Evolutionary conservation across 1,139 yeast genomes (phyloP), one percentile per base, ranked within the genome.

Genomic region (Geotrichum macrosporum): DNA sequence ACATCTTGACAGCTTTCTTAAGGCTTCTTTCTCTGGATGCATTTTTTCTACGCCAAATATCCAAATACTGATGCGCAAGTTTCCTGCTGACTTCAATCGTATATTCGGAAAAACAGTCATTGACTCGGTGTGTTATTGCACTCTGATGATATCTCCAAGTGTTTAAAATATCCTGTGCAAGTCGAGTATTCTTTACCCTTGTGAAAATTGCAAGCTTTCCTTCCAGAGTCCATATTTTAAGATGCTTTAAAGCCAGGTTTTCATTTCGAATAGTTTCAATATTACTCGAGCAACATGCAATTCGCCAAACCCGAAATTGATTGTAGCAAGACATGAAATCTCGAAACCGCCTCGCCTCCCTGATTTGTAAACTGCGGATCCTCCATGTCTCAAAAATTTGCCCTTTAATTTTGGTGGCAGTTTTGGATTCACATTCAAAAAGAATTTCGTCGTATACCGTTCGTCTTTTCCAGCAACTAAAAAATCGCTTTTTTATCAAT

Each of bases 331-430:
- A 19, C 35, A 38, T 36, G 34, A 31, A 35, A 22, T 31, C 37
- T 3, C 47, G 26, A 18, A 44, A 40, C n/a, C 34, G 29, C 4
- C 51, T 45, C 4, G 47, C 44, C 19, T 38, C 42, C 12, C 35
- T 27, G 9, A 31, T 9, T 19, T 43, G 42, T 13, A 39, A 20
- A n/a, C 35, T 30, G 13, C 39, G 22, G 6, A 27, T 9, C 18
- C 20, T 35, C 51, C 51, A 48, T 9, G 24, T 30, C 1, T 22
- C 12, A 16, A 48, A 30, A 8, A 44, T 20, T 1, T 3, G 4
- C 21, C 19, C 35, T 12, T 15, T 13, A 1, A 18, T 3, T 13
- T 29, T 32, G 19, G 8, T 20, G 20, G 35, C 33, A 16, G 26
- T 27, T 8, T 40, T 35, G 24, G n/a, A 27, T 26, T 35, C 30